Evolutionary conservation across 2,329 filamentous ascomycete genomes (phyloP).

Genomic region (Cladosporium phlei): DNA sequence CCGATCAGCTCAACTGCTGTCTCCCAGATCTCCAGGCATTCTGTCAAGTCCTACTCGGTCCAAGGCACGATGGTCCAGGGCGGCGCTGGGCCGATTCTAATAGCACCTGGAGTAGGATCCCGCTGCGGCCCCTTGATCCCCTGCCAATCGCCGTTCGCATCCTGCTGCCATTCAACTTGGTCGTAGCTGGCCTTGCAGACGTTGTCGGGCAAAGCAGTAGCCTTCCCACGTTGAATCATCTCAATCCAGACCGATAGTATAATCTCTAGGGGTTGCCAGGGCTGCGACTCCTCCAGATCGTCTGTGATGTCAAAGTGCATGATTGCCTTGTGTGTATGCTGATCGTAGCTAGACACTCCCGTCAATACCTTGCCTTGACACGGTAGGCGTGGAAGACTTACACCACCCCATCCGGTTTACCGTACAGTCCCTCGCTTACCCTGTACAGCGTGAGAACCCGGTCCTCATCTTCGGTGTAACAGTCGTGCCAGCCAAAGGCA

Average conservation of each 20-base stretch:
- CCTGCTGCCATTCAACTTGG: neutral
- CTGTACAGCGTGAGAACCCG: constrained; percentile 10
- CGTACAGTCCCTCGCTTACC: constrained; percentile 1
- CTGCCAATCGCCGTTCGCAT: neutral
- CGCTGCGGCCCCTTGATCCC: constrained; percentile 3
- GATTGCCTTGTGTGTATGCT: constrained; percentile 13
- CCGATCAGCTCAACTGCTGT: constrained; percentile 13
- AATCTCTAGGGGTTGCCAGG: constrained; percentile 16
- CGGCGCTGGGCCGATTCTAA: neutral
- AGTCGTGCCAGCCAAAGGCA: constrained; percentile 2
- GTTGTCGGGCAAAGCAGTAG: constrained; percentile 8
- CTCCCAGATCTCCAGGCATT: constrained; percentile 11
- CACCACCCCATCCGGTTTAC: constrained; percentile 15
- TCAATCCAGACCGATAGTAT: constrained; percentile 18
- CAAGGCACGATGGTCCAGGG: constrained; percentile 15
- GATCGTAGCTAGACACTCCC: constrained; percentile 4
- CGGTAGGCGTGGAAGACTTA: neutral
- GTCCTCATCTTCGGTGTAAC: constrained; percentile 1
- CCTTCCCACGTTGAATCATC: constrained; percentile 16
- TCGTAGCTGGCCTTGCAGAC: constrained; percentile 9
- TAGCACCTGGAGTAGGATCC: neutral
- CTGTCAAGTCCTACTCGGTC: constrained; percentile 14
- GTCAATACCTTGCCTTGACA: neutral
- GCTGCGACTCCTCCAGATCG: constrained; percentile 3
- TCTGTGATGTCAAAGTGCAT: constrained; percentile 18